Evolutionary conservation across 768 basidiomycete species (phyloP), one percentile per base, ranked within the genome.

Genomic region (Hygrophorus russula): DNA sequence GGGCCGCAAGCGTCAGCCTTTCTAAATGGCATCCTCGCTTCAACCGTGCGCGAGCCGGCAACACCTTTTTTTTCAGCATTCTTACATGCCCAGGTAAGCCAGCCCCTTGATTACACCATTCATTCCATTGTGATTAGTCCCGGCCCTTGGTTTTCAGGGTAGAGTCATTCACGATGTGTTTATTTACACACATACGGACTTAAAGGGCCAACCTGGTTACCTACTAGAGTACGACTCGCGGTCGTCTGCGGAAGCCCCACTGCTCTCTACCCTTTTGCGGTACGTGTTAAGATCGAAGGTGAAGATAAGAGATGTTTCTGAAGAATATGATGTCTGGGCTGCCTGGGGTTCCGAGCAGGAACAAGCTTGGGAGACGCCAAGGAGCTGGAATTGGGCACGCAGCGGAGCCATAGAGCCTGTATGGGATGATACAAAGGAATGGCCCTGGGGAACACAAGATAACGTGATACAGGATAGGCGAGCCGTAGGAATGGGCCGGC

Each of bases 201-300:
- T 59, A 31, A 60, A 60, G 14, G 66, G 75, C 10, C 59, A 68
- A 15, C 62, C 59, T 12, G 74, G 73, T 13, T 88, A 81, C 56
- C 60, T 89, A 36, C 59, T 88, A 46, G 87, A 89, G 56, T 78
- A 81, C 54, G 79, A 92, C 57, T 61, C 74, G 9, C 66, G 76
- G 37, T 58, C 71, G 1, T 71, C 80, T 20, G 74, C 79, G 50
- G 71, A 74, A 5, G 70, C 73, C 1, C 60, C 82, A 0, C 67
- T 96, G 20, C 59, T 80, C 11, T 56, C 78, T n/a, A 65, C 84
- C 46, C 69, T 98, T 49, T 91, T 88, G 55, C 79, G 81, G 10
- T 87, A 84, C 59, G 72, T 93, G 32, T 73, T 99, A 1, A 82
- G 94, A 4, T 82, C 91, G 11, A 93, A 89, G 56, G 89, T 97